Evolutionary conservation across 1,139 yeast species (phyloP), one percentile per base, ranked within the genome.

Genomic region (Geotrichum europaeum): DNA sequence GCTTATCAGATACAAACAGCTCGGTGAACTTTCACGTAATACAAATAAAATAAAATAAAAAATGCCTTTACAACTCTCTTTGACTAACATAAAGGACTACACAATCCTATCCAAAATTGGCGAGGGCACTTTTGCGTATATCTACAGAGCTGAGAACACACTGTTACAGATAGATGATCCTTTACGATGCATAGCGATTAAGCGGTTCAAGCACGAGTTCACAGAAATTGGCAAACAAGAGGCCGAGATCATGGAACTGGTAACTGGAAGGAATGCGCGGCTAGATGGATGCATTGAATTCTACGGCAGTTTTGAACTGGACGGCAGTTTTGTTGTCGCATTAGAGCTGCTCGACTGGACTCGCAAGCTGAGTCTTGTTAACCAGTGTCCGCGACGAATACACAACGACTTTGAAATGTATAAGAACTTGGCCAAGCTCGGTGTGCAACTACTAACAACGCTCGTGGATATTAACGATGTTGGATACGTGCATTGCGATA

Each of bases 401-500:
- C 32, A n/a, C 15, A 28, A 6, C 13, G 51, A 34, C n/a, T 12
- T 18, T 13, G 56, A 36, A 18, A 54, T 56, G 34, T 61, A 60
- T 34, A 55, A 54, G 7, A 56, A 53, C 3, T 59, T 69, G 32
- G 71, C 71, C 22, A 67, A 67, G 47, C 55, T 68, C 18, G 67
- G 68, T 1, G 53, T 65, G 25, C 71, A 69, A 60, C 53, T 69
- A 24, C 60, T 69, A 18, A 47, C 65, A 15, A 69, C 68, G 12
- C 57, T 68, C 24, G 64, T 60, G 13, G 69, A 66, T 34, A 58
- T 68, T 18, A 85, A 85, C 64, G 75, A 79, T 9, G 76, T 78
- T 51, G 81, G 82, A 45, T 80, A 87, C 10, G 87, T 80, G 65
- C 96, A 89, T 69, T 88, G 96, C 73, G 96, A 89, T 71, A 79